Base-by-base conservation (phyloP, 1,139 yeast species). In the Zygosaccharomyces pseudobailii region DNA sequence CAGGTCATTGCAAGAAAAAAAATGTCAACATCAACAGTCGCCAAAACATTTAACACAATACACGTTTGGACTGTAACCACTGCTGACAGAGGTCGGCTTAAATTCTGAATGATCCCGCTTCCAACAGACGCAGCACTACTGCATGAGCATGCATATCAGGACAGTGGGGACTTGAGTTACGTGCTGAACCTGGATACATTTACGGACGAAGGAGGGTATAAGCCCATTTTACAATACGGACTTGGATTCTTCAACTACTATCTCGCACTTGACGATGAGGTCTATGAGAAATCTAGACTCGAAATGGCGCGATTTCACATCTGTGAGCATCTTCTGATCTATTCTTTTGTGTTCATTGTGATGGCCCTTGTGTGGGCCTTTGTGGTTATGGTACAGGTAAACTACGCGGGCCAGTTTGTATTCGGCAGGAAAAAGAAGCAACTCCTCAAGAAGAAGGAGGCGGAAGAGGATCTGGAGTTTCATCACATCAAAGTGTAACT, bases 71-170 rank as follows among this genome's bases (percentile, higher is more conserved):
- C 31, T 28, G 31, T 10, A 28, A 6, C 33, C 33, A 30, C 33
- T n/a, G 33, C 33, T n/a, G 33, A 5, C 33, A 30, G 17, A 30
- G 6, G 17, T 30, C 33, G 19, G 31, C 31, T 10, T 8, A 28
- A 8, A 6, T 13, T 10, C 31, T 9, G 8, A 28, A 30, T 63
- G 62, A 63, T 67, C 36, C 71, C 71, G 21, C 61, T 62, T 17
- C 67, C 67, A 24, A 53, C 58, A 21, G 72, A 68, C 43, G 61
- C 69, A 5, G 66, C 61, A 5, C 48, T 68, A 22, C 50, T 68
- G 9, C 63, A 69, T 48, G 72, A 68, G 45, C 71, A 68, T 48
- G 57, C 64, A 3, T 68, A 53, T 41, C 56, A 60, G 17, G 69
- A 67, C 34, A 62, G 63, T 2, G 57, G 59, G 4, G 57, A 62